These are phyloP conservation scores for Alternaria viburni DNA, from an alignment of 2,329 filamentous ascomycete species.

Conservation along the genomic window DNA sequence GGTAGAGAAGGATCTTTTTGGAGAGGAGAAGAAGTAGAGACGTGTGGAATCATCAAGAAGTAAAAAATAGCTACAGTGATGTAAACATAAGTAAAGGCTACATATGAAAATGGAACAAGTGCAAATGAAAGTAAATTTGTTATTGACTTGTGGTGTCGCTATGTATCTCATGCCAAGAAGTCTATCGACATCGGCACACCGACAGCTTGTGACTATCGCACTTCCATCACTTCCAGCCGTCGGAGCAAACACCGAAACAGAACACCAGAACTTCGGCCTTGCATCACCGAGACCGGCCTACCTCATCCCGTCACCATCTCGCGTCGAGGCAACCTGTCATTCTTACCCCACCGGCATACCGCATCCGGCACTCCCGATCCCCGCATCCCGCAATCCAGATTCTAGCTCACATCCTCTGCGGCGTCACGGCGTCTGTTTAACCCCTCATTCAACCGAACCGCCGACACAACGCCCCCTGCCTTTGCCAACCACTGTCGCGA, in stretches of 20 bases:
- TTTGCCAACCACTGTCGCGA: background rate
- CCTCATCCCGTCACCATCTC: background rate
- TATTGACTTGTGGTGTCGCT: background rate
- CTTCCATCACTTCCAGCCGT: background rate
- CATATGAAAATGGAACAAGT: background rate
- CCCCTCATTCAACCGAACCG: slow-evolving; percentile 24
- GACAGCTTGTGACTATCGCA: no score
- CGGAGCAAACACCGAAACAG: slow-evolving; percentile 23
- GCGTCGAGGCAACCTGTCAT: slow-evolving; percentile 7
- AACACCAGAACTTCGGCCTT: slow-evolving; percentile 7
- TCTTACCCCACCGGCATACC: slow-evolving; percentile 35
- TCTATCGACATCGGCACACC: no score
- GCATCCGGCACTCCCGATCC: slow-evolving; percentile 22
- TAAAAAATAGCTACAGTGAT: background rate
- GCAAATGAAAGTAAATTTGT: background rate
- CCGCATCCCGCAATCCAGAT: slow-evolving; percentile 20
- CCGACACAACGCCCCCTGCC: background rate
- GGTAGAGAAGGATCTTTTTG: slow-evolving; percentile 82
- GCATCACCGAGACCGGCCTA: slow-evolving; percentile 1
- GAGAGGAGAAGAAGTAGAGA: slow-evolving; percentile 31
- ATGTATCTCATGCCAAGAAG: background rate
- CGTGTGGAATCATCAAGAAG: background rate
- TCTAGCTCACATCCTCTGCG: slow-evolving; percentile 9
- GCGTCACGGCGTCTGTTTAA: slow-evolving; percentile 8
- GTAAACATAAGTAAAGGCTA: background rate